phyloP scores from a whole-genome alignment of 192 early-diverging fungal species.

The Umbelopsis isabellina region DNA sequence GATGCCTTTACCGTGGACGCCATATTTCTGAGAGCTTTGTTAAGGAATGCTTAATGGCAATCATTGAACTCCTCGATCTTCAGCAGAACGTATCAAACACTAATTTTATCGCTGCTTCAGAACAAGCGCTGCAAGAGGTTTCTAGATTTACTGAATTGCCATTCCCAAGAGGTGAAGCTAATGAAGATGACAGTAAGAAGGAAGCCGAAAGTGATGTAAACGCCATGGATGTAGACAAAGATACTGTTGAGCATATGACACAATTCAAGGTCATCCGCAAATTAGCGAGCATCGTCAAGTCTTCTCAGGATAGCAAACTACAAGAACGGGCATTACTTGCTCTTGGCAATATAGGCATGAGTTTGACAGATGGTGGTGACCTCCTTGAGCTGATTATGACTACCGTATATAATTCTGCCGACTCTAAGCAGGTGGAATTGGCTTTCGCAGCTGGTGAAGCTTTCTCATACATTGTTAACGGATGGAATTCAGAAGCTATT shows the following conservation, averaged over 20 bases:
- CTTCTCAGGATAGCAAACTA: slow-evolving; percentile 72
- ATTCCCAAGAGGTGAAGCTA: slow-evolving; percentile 10
- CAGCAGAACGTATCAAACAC: slow-evolving; percentile 43
- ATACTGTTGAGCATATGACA: slow-evolving; percentile 1
- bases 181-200: background rate
- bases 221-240: slow-evolving; percentile 28
- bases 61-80: slow-evolving; percentile 55
- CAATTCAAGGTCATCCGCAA: slow-evolving; percentile 30
- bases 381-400: slow-evolving; percentile 42
- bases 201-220: background rate
- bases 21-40: slow-evolving; percentile 41
- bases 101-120: slow-evolving; percentile 61
- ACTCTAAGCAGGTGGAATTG: slow-evolving; percentile 80
- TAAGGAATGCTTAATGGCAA: slow-evolving; percentile 34
- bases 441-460: slow-evolving; percentile 89
- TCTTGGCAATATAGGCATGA: slow-evolving; percentile 69
- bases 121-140: slow-evolving; percentile 72
- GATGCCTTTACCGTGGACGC: slow-evolving; percentile 62
- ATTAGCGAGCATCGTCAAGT: slow-evolving; percentile 50
- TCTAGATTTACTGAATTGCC: slow-evolving; percentile 61
- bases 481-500: slow-evolving; percentile 72
- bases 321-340: slow-evolving; percentile 74
- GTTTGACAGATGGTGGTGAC: slow-evolving; percentile 21
- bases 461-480: slow-evolving; percentile 59
- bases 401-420: slow-evolving; percentile 40